A percentile compares a stretch with the other conserved stretches of the same genome.
Evolutionary conservation across 1,284 basidiomycete genomes (phyloP).

Genomic region (Papiliotrema flavescens): DNA sequence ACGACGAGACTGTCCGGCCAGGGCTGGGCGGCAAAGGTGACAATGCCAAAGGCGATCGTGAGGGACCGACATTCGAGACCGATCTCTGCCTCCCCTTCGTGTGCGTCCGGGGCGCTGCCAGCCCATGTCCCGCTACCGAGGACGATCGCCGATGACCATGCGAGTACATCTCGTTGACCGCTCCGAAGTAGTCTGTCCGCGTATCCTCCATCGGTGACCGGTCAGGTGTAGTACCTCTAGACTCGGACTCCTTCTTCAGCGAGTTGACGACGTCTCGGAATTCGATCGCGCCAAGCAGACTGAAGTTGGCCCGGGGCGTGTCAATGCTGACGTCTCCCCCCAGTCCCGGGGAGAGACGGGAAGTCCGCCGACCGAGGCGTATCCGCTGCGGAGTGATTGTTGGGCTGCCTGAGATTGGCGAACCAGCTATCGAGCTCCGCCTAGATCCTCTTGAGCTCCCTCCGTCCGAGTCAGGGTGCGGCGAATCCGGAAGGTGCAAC

Average conservation of each 20-base stretch:
- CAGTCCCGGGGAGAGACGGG: constrained; percentile 3
- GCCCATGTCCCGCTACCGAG: not conserved
- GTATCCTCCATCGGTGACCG: constrained; percentile 5
- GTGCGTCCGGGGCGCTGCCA: not conserved
- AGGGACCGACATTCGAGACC: not conserved
- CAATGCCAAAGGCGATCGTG: not conserved
- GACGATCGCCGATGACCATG: constrained; percentile 17
- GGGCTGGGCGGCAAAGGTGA: not conserved
- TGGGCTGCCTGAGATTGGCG: not conserved
- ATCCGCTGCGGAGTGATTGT: not conserved
- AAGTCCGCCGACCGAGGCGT: not conserved
- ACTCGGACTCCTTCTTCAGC: constrained; percentile 55
- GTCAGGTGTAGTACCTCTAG: constrained; percentile 13
- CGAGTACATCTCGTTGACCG: constrained; percentile 5
- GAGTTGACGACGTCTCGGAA: constrained; percentile 85
- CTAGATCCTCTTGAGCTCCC: not conserved
- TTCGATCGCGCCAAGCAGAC: constrained; percentile 86
- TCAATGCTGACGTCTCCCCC: constrained; percentile 15
- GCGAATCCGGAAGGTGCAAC: not conserved
- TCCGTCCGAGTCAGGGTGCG: not conserved
- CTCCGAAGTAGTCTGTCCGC: constrained; percentile 21
- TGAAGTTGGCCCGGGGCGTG: constrained; percentile 56
- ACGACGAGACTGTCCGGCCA: not conserved
- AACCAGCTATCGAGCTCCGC: not conserved
- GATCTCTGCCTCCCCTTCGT: not conserved